Percentiles rank a stretch among this genome's conserved stretches.
Evolutionary conservation across 441 rosid species (phyloP).

Genomic region (Melastoma candidum): DNA sequence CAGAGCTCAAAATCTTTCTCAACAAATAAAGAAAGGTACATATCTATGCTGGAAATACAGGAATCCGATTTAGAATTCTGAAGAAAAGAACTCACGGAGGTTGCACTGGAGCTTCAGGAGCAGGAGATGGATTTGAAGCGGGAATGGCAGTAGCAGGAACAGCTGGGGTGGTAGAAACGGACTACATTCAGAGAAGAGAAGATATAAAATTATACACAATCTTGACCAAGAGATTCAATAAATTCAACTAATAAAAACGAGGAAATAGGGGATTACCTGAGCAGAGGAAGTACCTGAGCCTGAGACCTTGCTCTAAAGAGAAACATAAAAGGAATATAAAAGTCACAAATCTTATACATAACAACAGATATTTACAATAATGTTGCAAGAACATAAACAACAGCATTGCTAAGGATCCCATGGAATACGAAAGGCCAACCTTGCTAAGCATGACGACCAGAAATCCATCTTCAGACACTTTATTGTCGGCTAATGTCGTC

Average conservation of each 20-base stretch:
- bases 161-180: constrained; percentile 41
- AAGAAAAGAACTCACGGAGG: constrained; percentile 35
- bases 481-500: constrained; percentile 69
- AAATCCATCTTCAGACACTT: constrained; percentile 89
- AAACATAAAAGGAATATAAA: not conserved
- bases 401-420: not conserved
- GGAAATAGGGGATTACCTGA: constrained; percentile 36
- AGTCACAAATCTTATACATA: not conserved
- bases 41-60: not conserved
- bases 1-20: constrained; percentile 1
- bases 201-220: not conserved
- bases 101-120: constrained; percentile 33
- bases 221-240: not conserved
- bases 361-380: not conserved
- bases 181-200: constrained; percentile 25
- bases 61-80: constrained; percentile 3
- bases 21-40: not conserved
- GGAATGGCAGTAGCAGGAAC: constrained; percentile 17
- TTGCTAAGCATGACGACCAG: constrained; percentile 99
- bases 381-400: no score
- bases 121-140: constrained; percentile 24
- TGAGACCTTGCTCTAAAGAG: constrained; percentile 51
- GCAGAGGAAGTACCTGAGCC: constrained; percentile 55
- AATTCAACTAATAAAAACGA: constrained; percentile 6
- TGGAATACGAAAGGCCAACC: constrained; percentile 25